Evolutionary conservation across 208 protist genomes (phyloP).

Genomic region (Wallacemonas sp.): DNA sequence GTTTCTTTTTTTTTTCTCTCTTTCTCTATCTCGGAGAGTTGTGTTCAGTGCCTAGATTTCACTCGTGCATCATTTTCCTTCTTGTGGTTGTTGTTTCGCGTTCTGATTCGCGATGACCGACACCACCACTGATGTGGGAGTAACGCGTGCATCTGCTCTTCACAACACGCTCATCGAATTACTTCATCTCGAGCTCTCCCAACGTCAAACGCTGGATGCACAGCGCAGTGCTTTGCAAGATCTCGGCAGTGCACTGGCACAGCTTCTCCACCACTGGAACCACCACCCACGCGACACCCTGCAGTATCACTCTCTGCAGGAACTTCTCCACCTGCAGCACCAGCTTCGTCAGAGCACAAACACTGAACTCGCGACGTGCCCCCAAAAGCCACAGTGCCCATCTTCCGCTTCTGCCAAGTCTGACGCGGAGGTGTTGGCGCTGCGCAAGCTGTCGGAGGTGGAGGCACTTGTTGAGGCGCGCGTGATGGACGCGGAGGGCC

Average conservation of each 20-base stretch:
- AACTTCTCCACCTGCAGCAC: constrained; percentile 28
- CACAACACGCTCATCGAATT: constrained; percentile 19
- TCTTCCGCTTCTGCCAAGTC: no score
- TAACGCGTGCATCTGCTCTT: neutral
- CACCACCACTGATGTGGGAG: neutral
- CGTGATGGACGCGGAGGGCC: constrained; percentile 14
- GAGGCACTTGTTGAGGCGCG: constrained; percentile 1
- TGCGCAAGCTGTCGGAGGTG: neutral
- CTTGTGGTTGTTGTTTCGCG: no score
- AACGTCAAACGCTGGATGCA: constrained; percentile 18
- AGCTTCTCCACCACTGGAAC: constrained; percentile 8
- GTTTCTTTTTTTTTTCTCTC: neutral
- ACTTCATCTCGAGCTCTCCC: constrained; percentile 12
- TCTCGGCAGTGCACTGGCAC: constrained; percentile 2
- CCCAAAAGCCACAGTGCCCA: neutral
- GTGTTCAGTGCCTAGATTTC: no score
- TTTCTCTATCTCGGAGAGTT: no score
- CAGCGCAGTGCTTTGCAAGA: constrained; percentile 21
- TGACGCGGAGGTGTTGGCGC: no score
- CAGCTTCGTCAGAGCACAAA: constrained; percentile 2
- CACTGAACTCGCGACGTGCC: no score
- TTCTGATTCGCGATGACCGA: neutral
- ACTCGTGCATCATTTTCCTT: neutral
- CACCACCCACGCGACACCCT: neutral
- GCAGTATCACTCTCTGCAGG: constrained; percentile 35